These are phyloP conservation scores for Acanthamoeba triangularis DNA, from an alignment of 208 protist species.

Conservation along the genomic window DNA sequence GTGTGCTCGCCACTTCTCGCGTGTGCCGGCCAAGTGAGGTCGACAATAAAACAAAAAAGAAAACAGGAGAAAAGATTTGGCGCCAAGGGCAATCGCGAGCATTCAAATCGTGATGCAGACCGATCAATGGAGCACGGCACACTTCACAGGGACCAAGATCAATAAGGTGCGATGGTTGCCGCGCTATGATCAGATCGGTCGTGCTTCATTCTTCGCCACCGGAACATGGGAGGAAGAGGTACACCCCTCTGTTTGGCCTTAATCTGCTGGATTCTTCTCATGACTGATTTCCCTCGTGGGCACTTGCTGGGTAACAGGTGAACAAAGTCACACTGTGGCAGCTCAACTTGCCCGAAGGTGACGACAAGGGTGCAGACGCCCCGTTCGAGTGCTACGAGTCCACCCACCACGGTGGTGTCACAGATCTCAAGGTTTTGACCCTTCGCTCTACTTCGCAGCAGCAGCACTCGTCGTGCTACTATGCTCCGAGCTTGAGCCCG, in stretches of 20 bases:
- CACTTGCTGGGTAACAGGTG: neutral
- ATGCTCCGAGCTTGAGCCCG: neutral
- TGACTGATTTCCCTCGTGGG: neutral
- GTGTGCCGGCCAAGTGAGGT: too few species aligned
- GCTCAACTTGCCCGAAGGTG: conserved; percentile 39
- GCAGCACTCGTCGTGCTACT: neutral
- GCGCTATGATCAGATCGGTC: conserved; percentile 27
- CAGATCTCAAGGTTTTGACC: neutral
- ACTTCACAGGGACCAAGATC: conserved; percentile 46
- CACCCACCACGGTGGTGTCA: neutral
- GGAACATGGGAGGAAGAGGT: conserved; percentile 47
- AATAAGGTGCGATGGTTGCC: conserved; percentile 41
- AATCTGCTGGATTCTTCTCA: neutral
- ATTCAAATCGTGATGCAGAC: neutral
- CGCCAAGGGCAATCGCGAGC: neutral
- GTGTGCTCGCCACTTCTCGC: too few species aligned
- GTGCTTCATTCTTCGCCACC: conserved; percentile 9
- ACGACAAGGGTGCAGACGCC: neutral
- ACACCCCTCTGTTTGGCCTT: neutral
- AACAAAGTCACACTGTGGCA: conserved; percentile 54
- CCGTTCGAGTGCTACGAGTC: conserved; percentile 46
- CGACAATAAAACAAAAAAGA: neutral
- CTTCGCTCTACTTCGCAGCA: neutral
- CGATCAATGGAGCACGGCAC: conserved; percentile 53
- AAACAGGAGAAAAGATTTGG: neutral